phyloP scores from a whole-genome alignment of 192 early-diverging fungal species.

The Entomortierella parvispora region DNA sequence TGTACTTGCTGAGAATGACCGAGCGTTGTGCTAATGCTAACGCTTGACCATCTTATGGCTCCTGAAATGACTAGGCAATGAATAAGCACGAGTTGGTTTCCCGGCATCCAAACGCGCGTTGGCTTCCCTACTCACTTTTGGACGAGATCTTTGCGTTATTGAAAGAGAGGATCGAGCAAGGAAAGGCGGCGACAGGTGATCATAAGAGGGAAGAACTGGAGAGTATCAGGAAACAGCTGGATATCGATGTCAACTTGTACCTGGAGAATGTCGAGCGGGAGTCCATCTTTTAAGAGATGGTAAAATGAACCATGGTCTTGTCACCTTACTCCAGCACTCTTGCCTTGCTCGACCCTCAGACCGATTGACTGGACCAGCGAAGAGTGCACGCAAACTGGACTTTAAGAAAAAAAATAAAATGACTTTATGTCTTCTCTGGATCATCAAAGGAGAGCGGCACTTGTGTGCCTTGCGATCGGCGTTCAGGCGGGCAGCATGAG shows the following conservation, averaged over 20 bases:
- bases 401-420: no score
- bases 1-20: background rate
- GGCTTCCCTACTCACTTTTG: constrained; percentile 43
- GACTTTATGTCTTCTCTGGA: no score
- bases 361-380: no score
- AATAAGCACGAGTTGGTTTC: constrained; percentile 36
- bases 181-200: background rate
- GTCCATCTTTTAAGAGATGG: constrained; percentile 30
- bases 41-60: background rate
- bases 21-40: background rate
- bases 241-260: constrained; percentile 28
- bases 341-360: no score
- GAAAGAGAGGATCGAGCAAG: constrained; percentile 13
- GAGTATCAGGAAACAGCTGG: constrained; percentile 15
- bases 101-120: constrained; percentile 39
- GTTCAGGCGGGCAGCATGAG: no score
- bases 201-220: constrained; percentile 5
- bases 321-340: no score
- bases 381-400: no score
- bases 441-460: no score
- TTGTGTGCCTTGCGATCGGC: no score
- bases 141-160: constrained; percentile 36
- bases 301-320: no score
- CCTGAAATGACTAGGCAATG: no score
- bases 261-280: constrained; percentile 42